Evolutionary conservation across 208 protist genomes (phyloP), one percentile per base, ranked within the genome.

Genomic region (Wallacemonas collosoma): DNA sequence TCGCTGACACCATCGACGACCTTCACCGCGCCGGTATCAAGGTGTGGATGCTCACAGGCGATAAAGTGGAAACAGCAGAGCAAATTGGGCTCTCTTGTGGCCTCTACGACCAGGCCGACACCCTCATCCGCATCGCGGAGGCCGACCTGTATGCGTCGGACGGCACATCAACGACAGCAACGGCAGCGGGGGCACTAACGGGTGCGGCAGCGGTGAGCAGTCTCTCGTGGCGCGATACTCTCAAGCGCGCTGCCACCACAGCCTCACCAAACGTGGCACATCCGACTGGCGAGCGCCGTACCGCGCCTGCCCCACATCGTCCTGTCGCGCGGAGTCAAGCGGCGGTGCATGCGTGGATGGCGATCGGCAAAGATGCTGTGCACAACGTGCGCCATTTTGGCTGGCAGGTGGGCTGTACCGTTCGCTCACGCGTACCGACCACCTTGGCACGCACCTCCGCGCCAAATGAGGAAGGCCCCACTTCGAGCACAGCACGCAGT

Each of bases 41-140:
- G 54, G 85, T 99, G 36, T 99, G 97, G 96, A 99, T 99, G 97
- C 76, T 99, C 48, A 99, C 99, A 35, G 99, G 99, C 41, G 99
- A 99, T 85, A 99, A 99, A 83, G 70, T 96, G 58, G 95, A 99
- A 75, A 99, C 98, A 14, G 98, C 98, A 4, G 93, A 98, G 75
- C 97, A 99, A 75, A 98, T 99, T 79, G 97, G 84, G 17, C 76
- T 93, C 51, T 82, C 88, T 0, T 94, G 87, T 64, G 77, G 73
- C 12, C 77, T 95, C 9, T 94, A 91, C 78, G 57, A 70, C 26
- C 38, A 73, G n/a, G 61, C 65, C 36, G 79, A 94, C 75, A 62
- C 60, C 38, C 61, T 95, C 50, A 70, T 94, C 40, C 77, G 82
- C 53, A 72, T 95, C 53, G 75, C 81, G 2, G 81, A 80, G 26